Base-by-base conservation (phyloP, 1,139 yeast species). In the Yamadazyma oceani region DNA sequence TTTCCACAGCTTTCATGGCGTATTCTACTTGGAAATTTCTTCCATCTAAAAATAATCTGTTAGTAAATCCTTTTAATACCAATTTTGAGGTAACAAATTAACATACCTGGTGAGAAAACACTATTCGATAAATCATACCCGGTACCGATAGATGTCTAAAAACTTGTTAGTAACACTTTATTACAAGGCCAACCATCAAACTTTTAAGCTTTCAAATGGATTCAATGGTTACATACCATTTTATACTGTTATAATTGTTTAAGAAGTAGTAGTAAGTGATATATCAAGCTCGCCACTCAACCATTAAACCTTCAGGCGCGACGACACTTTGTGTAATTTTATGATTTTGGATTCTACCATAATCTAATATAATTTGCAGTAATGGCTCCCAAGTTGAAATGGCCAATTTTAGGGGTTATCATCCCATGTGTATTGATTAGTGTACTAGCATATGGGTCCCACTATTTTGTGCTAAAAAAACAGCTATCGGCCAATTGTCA, bases 11-110 rank as follows among this genome's bases (percentile, higher is more conserved):
- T 62, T 94, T 94, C 59, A 85, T 76, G 31, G 99, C 99, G 55
- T 94, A 94, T 65, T 94, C 98, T 17, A 92, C 98, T 66, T 94
- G 99, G 69, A 94, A 94, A 65, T 90, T 92, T 67, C 98, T 80
- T 37, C 99, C 99, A 62, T 94, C 98, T 46, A 32, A 6, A 19
- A 19, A 19, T 19, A 21, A 24, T 24, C 22, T 17, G 49, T 46
- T 48, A 46, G 49, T 46, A 44, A 16, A 19, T 19, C n/a, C 3
- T 17, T 5, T 11, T n/a, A n/a, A n/a, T n/a, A n/a, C n/a, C n/a
- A n/a, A n/a, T n/a, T 23, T 25, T 43, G 60, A 65, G 45, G 60
- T 59, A 64, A 62, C 8, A 19, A 19, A 8, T 6, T 6, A 19
- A 46, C 50, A 46, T 46, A 46, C 50, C 50, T 50, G 75, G 76